Conservation (phyloP, 257 asterid species). For the Nyctanthes arbortristis region DNA sequence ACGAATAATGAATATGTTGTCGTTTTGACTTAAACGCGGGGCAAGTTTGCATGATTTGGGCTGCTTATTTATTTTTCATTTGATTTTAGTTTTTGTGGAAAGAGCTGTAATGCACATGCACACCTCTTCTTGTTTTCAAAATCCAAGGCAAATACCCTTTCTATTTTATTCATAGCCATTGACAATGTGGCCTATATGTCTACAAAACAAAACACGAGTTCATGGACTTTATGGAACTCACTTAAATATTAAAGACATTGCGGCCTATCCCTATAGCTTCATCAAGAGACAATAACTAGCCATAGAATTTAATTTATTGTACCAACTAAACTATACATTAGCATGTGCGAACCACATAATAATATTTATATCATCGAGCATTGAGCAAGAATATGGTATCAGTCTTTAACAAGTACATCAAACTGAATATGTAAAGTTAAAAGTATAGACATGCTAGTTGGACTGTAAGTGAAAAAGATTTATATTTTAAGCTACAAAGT, state of each 20-base stretch:
- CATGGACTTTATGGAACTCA: conserved; percentile 8
- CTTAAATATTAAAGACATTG: neutral
- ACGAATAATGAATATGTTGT: neutral
- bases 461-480: neutral
- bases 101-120: neutral
- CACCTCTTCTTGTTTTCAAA: neutral
- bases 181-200: conserved; percentile 2
- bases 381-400: neutral
- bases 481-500: no score
- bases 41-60: neutral
- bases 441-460: neutral
- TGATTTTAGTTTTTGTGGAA: neutral
- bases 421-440: neutral
- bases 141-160: neutral
- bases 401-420: neutral
- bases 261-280: neutral
- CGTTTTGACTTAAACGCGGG: no score
- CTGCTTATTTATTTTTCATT: neutral
- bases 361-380: neutral
- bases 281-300: neutral
- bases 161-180: neutral
- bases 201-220: neutral
- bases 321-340: neutral
- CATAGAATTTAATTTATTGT: neutral
- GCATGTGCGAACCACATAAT: neutral